Evolutionary conservation across 495 filamentous ascomycete species (phyloP), one percentile per base, ranked within the genome.

Genomic region (Trichocladium uniseriatum): DNA sequence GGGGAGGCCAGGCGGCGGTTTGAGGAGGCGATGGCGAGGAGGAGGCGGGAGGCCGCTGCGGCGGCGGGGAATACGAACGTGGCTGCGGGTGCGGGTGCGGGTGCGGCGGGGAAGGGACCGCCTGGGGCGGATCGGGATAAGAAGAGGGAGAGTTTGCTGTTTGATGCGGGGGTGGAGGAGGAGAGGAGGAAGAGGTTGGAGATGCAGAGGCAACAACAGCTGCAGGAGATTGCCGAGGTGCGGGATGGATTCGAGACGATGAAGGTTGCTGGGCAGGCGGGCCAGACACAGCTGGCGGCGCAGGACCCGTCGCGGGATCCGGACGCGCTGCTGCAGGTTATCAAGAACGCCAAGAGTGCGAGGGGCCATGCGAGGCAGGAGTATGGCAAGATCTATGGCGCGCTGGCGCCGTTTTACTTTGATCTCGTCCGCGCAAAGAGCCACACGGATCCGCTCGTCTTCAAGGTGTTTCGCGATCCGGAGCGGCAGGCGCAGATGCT

Each of bases 401-500:
- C 87, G 10, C 70, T 97, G 52, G 85, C 82, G 35, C 89, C 88
- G 9, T 87, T 94, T 56, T 97, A 97, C 67, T 74, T 82, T 41
- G 87, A 96, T 58, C 81, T 96, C 37, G 80, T 72, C 4, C 71
- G 69, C 48, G 81, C 82, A 14, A 81, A 77, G 55, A 82, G 77
- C 16, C 89, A 94, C 56, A 78, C 82, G 10, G 86, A 95, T 44
- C 87, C 85, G 5, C 68, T 87, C 22, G 74, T 99, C 2, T 97
- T 96, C 62, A 77, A 83, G 50, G 83, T 82, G 27, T 97, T 90
- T 59, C 75, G 81, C 42, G 86, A 95, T 52, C 92, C 92, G 0
- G 82, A 87, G 58, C 77, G 89, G 35, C 94, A 96, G 68, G 91
- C 94, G 2, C 77, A 81, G 55, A 89, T 97, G 73, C 67, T 99